A percentile compares a stretch with the other conserved stretches of the same genome.
phyloP scores from a whole-genome alignment of 805 yeast genomes.

The Saccharomycopsis microspora region DNA sequence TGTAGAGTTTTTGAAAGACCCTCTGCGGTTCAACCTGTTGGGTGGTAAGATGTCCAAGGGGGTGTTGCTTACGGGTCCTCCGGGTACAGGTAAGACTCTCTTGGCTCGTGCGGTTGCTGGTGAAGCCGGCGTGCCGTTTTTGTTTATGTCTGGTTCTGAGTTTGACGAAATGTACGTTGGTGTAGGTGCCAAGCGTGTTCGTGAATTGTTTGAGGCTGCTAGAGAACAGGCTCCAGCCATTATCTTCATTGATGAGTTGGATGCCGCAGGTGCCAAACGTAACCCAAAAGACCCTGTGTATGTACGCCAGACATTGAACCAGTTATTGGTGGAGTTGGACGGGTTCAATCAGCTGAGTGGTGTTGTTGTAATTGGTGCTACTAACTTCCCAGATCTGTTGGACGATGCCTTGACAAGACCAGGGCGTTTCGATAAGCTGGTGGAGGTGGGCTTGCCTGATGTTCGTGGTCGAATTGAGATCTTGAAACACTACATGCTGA shows the following conservation, averaged over 20 bases:
- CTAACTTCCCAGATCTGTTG: constrained; percentile 93
- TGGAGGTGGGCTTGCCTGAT: constrained; percentile 91
- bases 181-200: constrained; percentile 96
- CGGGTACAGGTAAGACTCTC: constrained; percentile 97
- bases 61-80: constrained; percentile 93
- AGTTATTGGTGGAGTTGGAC: constrained; percentile 88
- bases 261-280: constrained; percentile 97
- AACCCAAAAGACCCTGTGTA: constrained; percentile 97
- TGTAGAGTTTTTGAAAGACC: constrained; percentile 95
- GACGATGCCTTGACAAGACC: constrained; percentile 98
- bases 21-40: constrained; percentile 87
- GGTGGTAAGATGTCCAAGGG: constrained; percentile 99
- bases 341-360: constrained; percentile 91
- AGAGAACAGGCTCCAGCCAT: constrained; percentile 94
- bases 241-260: constrained; percentile 93
- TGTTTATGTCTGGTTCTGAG: constrained; percentile 97
- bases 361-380: constrained; percentile 93
- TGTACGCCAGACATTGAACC: constrained; percentile 95
- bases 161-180: constrained; percentile 98
- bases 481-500: constrained; percentile 80
- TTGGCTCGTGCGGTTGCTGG: constrained; percentile 98
- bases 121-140: constrained; percentile 97
- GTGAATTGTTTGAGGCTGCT: constrained; percentile 90
- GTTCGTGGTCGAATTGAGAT: constrained; percentile 96
- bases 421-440: constrained; percentile 94